phyloP scores from a whole-genome alignment of 2,329 filamentous ascomycete species.

The Trichoderma koningii region DNA sequence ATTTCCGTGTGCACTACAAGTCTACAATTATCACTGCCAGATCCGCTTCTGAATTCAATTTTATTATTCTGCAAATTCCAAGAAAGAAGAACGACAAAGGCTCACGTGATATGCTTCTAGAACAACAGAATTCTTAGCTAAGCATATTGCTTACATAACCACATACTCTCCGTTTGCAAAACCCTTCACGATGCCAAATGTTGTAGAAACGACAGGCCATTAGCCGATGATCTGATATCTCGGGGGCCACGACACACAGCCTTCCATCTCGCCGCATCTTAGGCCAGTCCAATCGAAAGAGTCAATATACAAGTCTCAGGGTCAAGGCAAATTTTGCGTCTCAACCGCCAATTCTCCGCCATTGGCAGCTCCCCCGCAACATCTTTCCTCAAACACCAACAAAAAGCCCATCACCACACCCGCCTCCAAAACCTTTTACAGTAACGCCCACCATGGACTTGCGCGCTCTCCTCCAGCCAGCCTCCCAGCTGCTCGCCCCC shows the following conservation, averaged over 20 bases:
- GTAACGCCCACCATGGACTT: constrained; percentile 39
- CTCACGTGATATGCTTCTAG: neutral
- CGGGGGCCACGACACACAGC: neutral
- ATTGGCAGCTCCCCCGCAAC: constrained; percentile 7
- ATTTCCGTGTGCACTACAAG: too few species aligned
- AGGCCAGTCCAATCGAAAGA: neutral
- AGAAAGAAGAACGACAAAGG: neutral
- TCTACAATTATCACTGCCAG: too few species aligned
- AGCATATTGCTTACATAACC: neutral
- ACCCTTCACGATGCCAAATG: constrained; percentile 5
- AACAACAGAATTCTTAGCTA: neutral
- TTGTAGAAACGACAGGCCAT: constrained; percentile 1
- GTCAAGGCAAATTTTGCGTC: neutral
- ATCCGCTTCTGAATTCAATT: too few species aligned
- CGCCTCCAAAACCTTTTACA: neutral
- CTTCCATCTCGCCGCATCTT: constrained; percentile 27
- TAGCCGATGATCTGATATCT: neutral
- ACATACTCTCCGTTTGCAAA: neutral
- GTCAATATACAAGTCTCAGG: neutral
- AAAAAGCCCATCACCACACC: neutral
- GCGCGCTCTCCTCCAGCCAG: constrained; percentile 41
- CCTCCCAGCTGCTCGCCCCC: constrained; percentile 38
- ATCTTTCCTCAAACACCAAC: neutral
- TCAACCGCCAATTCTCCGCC: neutral
- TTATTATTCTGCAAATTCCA: too few species aligned